phyloP scores from a whole-genome alignment of 495 filamentous ascomycete species.

The Barbatosphaeria neglecta region DNA sequence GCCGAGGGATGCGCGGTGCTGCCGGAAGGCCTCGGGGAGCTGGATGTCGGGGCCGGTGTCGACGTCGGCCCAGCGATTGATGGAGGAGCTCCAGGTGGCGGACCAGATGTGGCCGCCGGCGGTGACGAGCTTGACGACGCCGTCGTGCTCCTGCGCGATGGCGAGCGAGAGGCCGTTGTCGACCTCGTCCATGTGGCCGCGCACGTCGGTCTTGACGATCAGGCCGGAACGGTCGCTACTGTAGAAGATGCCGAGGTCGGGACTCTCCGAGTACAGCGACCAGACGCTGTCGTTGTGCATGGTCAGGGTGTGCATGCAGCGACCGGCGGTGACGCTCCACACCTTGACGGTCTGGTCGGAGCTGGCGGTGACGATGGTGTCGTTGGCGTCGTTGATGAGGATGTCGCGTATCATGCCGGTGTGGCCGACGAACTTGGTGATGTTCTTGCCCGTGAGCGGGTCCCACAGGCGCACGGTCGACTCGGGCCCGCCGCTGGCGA shows the following conservation, averaged over 20 bases:
- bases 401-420: constrained; percentile 91
- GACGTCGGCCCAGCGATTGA: constrained; percentile 86
- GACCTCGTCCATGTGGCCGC: constrained; percentile 56
- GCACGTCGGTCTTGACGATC: constrained; percentile 86
- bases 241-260: constrained; percentile 78
- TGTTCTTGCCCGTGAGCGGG: constrained; percentile 71
- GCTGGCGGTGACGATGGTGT: constrained; percentile 87
- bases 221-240: constrained; percentile 84
- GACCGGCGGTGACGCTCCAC: constrained; percentile 87
- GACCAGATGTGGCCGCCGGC: constrained; percentile 83
- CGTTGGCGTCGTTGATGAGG: constrained; percentile 74
- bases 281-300: constrained; percentile 99
- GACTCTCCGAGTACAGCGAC: constrained; percentile 85
- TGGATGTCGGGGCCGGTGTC: constrained; percentile 52
- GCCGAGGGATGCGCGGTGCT: constrained; percentile 37
- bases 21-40: constrained; percentile 41
- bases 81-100: constrained; percentile 83
- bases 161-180: constrained; percentile 86
- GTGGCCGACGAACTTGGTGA: constrained; percentile 97
- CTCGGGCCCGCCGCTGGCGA: constrained; percentile 91
- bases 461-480: constrained; percentile 92
- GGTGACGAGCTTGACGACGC: constrained; percentile 73
- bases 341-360: constrained; percentile 96
- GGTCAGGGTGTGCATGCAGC: constrained; percentile 93
- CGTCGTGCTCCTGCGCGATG: constrained; percentile 80